Evolutionary conservation across 768 basidiomycete species (phyloP).

Genomic region (Auricularia auricula-judae): DNA sequence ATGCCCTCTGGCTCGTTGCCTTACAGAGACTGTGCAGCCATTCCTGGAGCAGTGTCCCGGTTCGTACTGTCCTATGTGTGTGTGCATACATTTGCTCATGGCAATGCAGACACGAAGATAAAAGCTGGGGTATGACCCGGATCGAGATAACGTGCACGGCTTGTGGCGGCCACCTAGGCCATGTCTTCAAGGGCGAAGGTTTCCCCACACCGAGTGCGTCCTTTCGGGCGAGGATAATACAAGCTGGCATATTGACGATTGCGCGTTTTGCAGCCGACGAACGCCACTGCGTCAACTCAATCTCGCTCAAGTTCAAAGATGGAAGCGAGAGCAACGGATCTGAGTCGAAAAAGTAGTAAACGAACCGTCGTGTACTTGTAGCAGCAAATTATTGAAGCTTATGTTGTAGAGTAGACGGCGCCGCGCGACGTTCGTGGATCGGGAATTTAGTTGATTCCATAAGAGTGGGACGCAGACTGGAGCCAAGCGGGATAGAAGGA

Average conservation of each 20-base stretch:
- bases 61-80: background rate
- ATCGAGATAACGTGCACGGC: slow-evolving; percentile 85
- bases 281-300: slow-evolving; percentile 82
- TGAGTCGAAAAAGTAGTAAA: slow-evolving; percentile 2
- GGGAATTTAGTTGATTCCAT: background rate
- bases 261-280: slow-evolving; percentile 46
- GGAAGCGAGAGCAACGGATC: slow-evolving; percentile 12
- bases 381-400: slow-evolving; percentile 3
- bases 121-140: slow-evolving; percentile 50
- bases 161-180: slow-evolving; percentile 89
- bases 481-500: background rate
- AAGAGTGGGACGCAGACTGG: background rate
- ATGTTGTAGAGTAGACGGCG: too few relatives aligned
- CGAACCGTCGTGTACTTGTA: background rate
- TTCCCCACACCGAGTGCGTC: slow-evolving; percentile 64
- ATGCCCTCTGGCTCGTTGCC: background rate
- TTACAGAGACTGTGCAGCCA: slow-evolving; percentile 36
- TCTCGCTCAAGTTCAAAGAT: slow-evolving; percentile 60
- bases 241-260: background rate
- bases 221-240: slow-evolving; percentile 11
- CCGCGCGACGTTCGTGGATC: background rate
- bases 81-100: background rate
- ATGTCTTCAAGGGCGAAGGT: slow-evolving; percentile 91
- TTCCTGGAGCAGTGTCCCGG: slow-evolving; percentile 77
- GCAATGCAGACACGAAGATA: slow-evolving; percentile 57